phyloP scores from a whole-genome alignment of 2,329 filamentous ascomycete genomes.

The Pseudogymnoascus verrucosus region DNA sequence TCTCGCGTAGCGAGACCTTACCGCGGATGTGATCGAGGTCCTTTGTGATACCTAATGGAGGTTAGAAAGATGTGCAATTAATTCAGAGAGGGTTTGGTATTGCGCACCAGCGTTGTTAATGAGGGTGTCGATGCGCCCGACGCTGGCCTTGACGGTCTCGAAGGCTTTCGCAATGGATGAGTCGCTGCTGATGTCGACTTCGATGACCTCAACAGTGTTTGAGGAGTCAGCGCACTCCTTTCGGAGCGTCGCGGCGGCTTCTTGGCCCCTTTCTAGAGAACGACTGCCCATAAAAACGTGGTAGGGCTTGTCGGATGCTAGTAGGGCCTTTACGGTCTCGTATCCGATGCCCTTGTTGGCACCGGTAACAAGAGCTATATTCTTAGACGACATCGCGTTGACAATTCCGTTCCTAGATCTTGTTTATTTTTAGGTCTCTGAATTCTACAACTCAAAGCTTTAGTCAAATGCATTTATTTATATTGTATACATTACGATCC shows the following conservation, averaged over 20 bases:
- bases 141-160: conserved; percentile 14
- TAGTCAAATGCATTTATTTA: background rate
- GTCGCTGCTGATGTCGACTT: conserved; percentile 20
- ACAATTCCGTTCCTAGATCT: background rate
- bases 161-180: conserved; percentile 19
- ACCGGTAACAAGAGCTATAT: conserved; percentile 33
- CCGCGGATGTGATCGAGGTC: conserved; percentile 25
- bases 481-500: background rate
- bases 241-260: conserved; percentile 30
- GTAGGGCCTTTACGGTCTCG: conserved; percentile 33
- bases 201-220: conserved; percentile 15
- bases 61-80: conserved; percentile 9
- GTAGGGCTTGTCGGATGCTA: conserved; percentile 30
- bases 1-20: conserved; percentile 22
- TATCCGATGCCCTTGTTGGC: conserved; percentile 38
- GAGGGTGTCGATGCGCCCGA: conserved; percentile 17
- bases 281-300: conserved; percentile 34
- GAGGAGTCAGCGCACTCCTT: conserved; percentile 26
- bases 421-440: background rate
- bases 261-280: conserved; percentile 27
- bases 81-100: conserved; percentile 10
- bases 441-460: background rate
- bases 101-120: conserved; percentile 20
- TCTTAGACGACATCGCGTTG: background rate
- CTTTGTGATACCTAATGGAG: conserved; percentile 19